Evolutionary conservation across 352 stramenopile genomes (phyloP).

Genomic region (Globisporangium uncinulatum): DNA sequence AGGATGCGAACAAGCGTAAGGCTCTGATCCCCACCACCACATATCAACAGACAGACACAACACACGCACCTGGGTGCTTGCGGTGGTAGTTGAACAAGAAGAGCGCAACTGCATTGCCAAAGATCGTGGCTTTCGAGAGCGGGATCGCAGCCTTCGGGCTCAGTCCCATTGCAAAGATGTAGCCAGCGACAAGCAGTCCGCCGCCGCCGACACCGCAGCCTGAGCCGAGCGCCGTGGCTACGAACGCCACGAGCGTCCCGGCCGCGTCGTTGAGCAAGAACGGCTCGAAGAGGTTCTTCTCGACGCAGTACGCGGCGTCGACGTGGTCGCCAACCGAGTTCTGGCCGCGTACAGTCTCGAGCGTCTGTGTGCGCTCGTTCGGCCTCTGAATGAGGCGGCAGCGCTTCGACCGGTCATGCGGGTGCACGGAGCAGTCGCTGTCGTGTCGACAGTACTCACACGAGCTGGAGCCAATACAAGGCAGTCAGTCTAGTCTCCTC

Average conservation of each 20-base stretch:
- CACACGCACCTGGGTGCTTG: constrained; percentile 86
- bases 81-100: constrained; percentile 92
- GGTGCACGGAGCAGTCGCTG: constrained; percentile 45
- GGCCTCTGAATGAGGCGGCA: constrained; percentile 40
- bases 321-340: constrained; percentile 29
- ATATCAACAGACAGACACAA: constrained; percentile 6
- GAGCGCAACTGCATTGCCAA: constrained; percentile 94
- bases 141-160: constrained; percentile 96
- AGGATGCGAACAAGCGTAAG: neutral
- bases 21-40: neutral
- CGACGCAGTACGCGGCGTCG: constrained; percentile 55
- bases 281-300: constrained; percentile 77
- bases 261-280: constrained; percentile 68
- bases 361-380: constrained; percentile 28
- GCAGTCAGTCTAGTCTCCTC: neutral
- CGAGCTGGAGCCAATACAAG: constrained; percentile 18
- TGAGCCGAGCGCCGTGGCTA: constrained; percentile 86
- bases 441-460: constrained; percentile 66
- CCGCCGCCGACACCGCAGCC: constrained; percentile 91
- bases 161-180: constrained; percentile 93
- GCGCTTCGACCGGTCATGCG: constrained; percentile 45
- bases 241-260: constrained; percentile 63
- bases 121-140: constrained; percentile 96
- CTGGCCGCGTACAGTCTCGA: constrained; percentile 24
- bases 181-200: constrained; percentile 96